These are phyloP conservation scores for Trapa incisa DNA, from an alignment of 345 rosid genomes.

Conservation along the genomic window DNA sequence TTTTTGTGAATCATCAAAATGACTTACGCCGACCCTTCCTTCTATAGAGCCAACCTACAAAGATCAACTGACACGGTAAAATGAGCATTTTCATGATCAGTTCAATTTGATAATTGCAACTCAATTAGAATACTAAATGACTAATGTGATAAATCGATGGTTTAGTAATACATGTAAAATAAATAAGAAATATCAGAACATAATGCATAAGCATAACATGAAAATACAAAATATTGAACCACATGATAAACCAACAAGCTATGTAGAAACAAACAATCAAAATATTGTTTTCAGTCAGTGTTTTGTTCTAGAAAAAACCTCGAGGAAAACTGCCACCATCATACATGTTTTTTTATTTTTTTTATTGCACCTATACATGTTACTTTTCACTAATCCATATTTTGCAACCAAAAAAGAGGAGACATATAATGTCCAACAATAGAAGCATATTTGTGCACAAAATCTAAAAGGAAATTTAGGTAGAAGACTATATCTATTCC, in stretches of 20 bases:
- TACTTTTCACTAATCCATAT: not conserved
- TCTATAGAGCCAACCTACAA: conserved; percentile 93
- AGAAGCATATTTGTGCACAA: not conserved
- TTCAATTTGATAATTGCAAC: not conserved
- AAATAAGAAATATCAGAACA: not conserved
- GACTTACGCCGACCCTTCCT: conserved; percentile 96
- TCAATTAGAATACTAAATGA: no score
- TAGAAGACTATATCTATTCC: not conserved
- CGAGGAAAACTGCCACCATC: not conserved
- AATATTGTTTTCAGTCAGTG: not conserved
- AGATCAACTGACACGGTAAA: conserved; percentile 1
- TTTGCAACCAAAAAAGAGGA: not conserved
- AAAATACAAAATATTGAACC: not conserved
- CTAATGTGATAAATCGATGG: not conserved
- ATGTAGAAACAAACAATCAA: not conserved
- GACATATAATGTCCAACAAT: not conserved
- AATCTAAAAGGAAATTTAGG: not conserved
- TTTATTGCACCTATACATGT: not conserved
- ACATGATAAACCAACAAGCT: not conserved
- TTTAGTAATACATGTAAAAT: not conserved
- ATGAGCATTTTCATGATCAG: not conserved
- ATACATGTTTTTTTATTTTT: no score
- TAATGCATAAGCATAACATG: not conserved
- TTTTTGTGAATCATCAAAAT: conserved; percentile 80
- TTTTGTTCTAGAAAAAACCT: not conserved